phyloP scores from a whole-genome alignment of 1,284 basidiomycete genomes.

The Cutaneotrichosporon cavernicola region DNA sequence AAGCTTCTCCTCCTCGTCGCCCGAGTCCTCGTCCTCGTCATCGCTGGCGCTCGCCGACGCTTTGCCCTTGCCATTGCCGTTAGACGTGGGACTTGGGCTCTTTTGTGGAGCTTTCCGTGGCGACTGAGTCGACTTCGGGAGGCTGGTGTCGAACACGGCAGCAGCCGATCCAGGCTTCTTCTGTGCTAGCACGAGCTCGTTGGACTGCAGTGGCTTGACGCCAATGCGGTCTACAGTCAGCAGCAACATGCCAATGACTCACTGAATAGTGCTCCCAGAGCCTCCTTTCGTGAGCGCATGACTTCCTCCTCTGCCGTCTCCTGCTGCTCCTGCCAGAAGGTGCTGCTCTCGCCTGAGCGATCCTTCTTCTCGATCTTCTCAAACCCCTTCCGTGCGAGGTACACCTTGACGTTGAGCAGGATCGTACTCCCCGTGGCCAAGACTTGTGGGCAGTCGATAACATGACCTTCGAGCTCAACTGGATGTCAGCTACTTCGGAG shows the following conservation, averaged over 20 bases:
- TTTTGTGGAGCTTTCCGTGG: constrained; percentile 11
- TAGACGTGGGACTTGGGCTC: constrained; percentile 34
- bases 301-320: constrained; percentile 51
- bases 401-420: constrained; percentile 50
- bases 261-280: constrained; percentile 49
- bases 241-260: constrained; percentile 10
- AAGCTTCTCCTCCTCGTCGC: constrained; percentile 64
- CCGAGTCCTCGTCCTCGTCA: constrained; percentile 59
- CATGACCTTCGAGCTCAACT: constrained; percentile 48
- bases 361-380: constrained; percentile 38
- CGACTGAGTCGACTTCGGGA: constrained; percentile 27
- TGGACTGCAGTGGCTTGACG: constrained; percentile 47
- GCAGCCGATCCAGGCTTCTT: constrained; percentile 42
- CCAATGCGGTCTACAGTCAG: constrained; percentile 46
- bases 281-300: constrained; percentile 51
- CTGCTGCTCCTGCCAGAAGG: constrained; percentile 52
- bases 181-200: constrained; percentile 46
- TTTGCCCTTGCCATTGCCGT: constrained; percentile 38
- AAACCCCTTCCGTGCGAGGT: constrained; percentile 47
- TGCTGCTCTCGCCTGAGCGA: constrained; percentile 27
- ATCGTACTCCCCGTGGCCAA: constrained; percentile 49
- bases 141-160: constrained; percentile 39
- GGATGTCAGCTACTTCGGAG: not conserved
- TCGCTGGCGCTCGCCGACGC: constrained; percentile 37
- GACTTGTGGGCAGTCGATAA: constrained; percentile 48